Percentiles rank a stretch among this genome's conserved stretches.
phyloP scores from a whole-genome alignment of 2,329 filamentous ascomycete species.

The Huntiella decipiens region DNA sequence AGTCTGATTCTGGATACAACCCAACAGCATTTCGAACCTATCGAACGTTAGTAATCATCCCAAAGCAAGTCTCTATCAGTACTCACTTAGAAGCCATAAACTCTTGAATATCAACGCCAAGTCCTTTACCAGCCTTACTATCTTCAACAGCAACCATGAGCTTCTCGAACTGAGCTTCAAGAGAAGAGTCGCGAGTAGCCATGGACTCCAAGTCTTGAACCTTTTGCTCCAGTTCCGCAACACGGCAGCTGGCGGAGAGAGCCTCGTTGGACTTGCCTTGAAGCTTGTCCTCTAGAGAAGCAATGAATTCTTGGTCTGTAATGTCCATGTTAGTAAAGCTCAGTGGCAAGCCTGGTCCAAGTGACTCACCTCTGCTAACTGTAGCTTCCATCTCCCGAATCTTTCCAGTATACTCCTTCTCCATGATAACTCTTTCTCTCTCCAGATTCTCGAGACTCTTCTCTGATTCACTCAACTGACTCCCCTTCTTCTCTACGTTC shows the following conservation, averaged over 20 bases:
- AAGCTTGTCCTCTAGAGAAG: conserved; percentile 1
- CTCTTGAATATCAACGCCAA: neutral
- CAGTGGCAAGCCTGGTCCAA: too few species aligned
- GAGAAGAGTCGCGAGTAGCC: neutral
- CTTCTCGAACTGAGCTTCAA: neutral
- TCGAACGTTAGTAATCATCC: too few species aligned
- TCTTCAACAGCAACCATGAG: neutral
- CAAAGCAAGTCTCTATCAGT: too few species aligned
- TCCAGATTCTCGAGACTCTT: too few species aligned
- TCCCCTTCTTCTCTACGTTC: too few species aligned
- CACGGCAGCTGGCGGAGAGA: neutral
- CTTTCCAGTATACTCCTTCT: too few species aligned
- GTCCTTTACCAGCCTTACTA: neutral
- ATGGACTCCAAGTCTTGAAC: neutral
- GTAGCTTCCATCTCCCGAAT: too few species aligned
- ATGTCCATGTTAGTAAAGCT: neutral
- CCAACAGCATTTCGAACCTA: conserved; percentile 5
- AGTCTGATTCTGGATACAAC: conserved; percentile 1
- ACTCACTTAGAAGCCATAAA: neutral
- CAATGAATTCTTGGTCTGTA: neutral
- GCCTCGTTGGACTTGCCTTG: conserved; percentile 2
- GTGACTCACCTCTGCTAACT: too few species aligned
- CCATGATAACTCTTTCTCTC: too few species aligned
- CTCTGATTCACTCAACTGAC: too few species aligned
- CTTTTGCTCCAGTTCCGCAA: conserved; percentile 7